phyloP scores from a whole-genome alignment of 75 land plant species.

The Pinus tabuliformis region DNA sequence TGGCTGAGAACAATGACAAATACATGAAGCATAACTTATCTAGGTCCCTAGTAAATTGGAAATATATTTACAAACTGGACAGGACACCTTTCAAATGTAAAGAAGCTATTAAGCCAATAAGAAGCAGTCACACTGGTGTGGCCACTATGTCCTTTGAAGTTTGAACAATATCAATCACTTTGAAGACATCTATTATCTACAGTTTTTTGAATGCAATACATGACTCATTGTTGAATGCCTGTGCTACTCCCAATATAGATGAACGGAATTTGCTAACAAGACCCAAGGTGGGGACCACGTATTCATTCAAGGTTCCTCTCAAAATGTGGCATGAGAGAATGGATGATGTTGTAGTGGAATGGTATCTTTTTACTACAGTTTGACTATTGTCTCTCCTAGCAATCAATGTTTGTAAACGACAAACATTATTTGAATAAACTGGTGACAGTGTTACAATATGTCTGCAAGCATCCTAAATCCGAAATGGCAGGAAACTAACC shows the following conservation, averaged over 20 bases:
- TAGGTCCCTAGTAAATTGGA: not conserved
- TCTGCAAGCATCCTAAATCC: no score
- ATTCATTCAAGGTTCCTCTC: not conserved
- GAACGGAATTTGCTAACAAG: not conserved
- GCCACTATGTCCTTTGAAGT: not conserved
- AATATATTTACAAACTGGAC: not conserved
- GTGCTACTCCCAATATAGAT: not conserved
- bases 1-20: not conserved
- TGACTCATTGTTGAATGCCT: not conserved
- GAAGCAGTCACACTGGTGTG: not conserved
- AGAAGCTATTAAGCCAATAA: not conserved
- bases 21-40: not conserved
- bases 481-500: no score
- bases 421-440: not conserved
- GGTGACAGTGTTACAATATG: no score
- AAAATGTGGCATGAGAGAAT: not conserved
- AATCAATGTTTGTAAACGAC: not conserved
- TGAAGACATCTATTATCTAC: not conserved
- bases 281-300: not conserved
- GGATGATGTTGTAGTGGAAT: not conserved
- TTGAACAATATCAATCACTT: not conserved
- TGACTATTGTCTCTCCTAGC: not conserved
- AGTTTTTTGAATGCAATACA: not conserved
- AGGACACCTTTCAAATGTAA: not conserved
- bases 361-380: not conserved